Evolutionary conservation across 148 eudicot species (phyloP).

Genomic region (Simmondsia chinensis): DNA sequence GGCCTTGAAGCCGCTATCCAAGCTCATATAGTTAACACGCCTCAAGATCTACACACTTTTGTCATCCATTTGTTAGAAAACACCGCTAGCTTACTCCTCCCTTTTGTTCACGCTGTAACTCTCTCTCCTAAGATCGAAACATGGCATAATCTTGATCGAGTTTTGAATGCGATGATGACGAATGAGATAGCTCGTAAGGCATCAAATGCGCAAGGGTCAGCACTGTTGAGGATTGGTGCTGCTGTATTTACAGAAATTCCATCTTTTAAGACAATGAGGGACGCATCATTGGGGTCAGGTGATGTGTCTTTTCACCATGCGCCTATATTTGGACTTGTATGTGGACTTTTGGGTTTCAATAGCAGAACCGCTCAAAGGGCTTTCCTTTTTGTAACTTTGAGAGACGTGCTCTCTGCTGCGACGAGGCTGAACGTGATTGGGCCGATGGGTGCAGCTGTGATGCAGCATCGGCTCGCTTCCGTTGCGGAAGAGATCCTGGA

Average conservation of each 20-base stretch:
- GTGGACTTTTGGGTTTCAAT: slow-evolving; percentile 64
- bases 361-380: slow-evolving; percentile 52
- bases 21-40: slow-evolving; percentile 34
- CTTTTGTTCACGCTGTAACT: slow-evolving; percentile 49
- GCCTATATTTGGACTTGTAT: slow-evolving; percentile 71
- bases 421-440: slow-evolving; percentile 83
- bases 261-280: slow-evolving; percentile 67
- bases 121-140: slow-evolving; percentile 32
- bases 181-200: slow-evolving; percentile 82
- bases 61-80: slow-evolving; percentile 61
- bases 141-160: slow-evolving; percentile 54
- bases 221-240: slow-evolving; percentile 65
- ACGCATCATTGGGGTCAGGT: slow-evolving; percentile 23
- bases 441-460: slow-evolving; percentile 65
- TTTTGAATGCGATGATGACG: slow-evolving; percentile 61
- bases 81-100: slow-evolving; percentile 71
- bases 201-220: slow-evolving; percentile 80
- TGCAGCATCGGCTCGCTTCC: slow-evolving; percentile 61
- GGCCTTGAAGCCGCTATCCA: slow-evolving; percentile 91
- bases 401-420: slow-evolving; percentile 87
- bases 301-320: slow-evolving; percentile 68
- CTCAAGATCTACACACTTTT: slow-evolving; percentile 47
- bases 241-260: slow-evolving; percentile 71
- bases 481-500: slow-evolving; percentile 47
- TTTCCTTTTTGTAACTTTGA: slow-evolving; percentile 56